phyloP scores from a whole-genome alignment of 192 early-diverging fungal species.

The Mortierella hygrophila region DNA sequence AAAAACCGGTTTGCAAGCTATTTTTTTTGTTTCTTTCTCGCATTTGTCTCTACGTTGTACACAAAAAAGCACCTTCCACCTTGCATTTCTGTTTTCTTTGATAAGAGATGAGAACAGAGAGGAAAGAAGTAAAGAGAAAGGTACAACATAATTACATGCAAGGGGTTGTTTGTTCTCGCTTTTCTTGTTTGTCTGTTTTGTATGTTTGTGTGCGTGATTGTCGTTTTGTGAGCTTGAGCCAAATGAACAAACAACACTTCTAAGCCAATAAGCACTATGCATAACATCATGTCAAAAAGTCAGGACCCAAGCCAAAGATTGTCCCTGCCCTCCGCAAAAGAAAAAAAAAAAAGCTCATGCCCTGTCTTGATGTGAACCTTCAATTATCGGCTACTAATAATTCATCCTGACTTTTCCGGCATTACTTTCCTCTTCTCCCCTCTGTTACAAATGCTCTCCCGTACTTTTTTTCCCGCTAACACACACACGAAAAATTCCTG shows the following conservation, averaged over 20 bases:
- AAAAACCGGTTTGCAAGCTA: no score
- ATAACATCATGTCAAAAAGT: no score
- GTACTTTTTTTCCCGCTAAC: background rate
- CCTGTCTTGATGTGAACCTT: background rate
- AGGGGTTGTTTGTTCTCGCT: background rate
- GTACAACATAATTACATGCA: background rate
- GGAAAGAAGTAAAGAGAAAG: background rate
- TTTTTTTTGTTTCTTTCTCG: no score
- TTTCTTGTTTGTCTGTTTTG: background rate
- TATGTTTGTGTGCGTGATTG: background rate
- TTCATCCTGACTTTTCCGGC: background rate
- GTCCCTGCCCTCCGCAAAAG: no score
- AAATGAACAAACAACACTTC: no score
- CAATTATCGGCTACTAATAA: background rate
- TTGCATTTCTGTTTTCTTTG: background rate
- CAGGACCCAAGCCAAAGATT: no score
- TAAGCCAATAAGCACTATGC: no score
- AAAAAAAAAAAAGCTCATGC: background rate
- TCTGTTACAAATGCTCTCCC: no score
- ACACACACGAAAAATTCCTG: constrained; percentile 1
- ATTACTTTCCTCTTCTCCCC: background rate
- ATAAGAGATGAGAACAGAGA: background rate
- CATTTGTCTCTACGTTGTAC: no score
- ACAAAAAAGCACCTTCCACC: no score
- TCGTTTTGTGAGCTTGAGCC: background rate